A percentile compares a stretch with the other conserved stretches of the same genome.
These are phyloP conservation scores for Colletotrichum sp. DNA, from an alignment of 2,329 filamentous ascomycete genomes.

Conservation along the genomic window DNA sequence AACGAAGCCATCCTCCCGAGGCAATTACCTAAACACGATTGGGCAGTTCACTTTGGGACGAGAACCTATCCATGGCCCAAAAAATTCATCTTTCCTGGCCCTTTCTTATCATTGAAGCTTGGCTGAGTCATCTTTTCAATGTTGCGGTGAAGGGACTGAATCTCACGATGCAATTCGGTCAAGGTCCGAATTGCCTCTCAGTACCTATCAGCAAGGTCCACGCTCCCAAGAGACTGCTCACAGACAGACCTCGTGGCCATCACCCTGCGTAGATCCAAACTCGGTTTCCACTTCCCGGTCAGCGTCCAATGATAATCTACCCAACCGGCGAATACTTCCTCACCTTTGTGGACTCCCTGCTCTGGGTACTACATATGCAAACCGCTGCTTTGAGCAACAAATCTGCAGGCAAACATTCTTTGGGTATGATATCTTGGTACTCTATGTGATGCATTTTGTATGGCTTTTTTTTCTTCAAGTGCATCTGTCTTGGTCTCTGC, in stretches of 20 bases:
- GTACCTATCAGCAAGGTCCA: background rate
- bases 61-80: background rate
- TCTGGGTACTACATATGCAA: background rate
- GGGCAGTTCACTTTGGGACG: background rate
- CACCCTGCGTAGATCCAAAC: conserved; percentile 14
- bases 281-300: conserved; percentile 17
- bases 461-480: background rate
- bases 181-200: conserved; percentile 10
- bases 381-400: background rate
- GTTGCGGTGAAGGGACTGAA: background rate
- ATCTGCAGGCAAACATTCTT: background rate
- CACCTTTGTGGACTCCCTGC: background rate
- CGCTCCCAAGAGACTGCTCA: background rate
- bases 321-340: background rate
- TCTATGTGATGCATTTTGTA: background rate
- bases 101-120: background rate
- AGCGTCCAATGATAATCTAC: background rate
- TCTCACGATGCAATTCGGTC: conserved; percentile 14
- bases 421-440: background rate
- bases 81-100: background rate
- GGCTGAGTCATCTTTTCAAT: background rate
- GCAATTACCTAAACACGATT: background rate
- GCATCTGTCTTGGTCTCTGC: background rate
- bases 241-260: background rate
- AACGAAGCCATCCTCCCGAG: background rate